Evolutionary conservation across 2,329 filamentous ascomycete species (phyloP).

Genomic region (Emericellopsis cladophorae): DNA sequence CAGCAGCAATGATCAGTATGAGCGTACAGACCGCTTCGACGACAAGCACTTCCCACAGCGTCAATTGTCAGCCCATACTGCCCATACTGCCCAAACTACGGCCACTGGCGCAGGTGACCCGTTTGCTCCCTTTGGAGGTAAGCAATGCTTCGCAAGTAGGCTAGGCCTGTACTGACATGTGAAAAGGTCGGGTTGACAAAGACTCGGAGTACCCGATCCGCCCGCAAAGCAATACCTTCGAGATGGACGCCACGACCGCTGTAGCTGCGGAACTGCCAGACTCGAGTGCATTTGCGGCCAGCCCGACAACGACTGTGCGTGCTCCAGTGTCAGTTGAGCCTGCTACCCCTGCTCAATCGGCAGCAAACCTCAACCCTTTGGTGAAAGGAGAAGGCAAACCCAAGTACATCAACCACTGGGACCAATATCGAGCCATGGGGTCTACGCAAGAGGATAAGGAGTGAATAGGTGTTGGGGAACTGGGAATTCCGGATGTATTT

Average conservation of each 20-base stretch:
- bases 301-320: no score
- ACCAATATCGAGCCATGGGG: slow-evolving; percentile 14
- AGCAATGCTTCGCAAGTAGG: slow-evolving; percentile 3
- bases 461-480: no score
- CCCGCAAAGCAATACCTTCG: slow-evolving; percentile 16
- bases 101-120: slow-evolving; percentile 15
- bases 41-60: slow-evolving; percentile 14
- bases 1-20: slow-evolving; percentile 6
- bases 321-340: background rate
- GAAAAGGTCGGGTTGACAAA: slow-evolving; percentile 19
- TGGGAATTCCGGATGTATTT: no score
- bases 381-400: slow-evolving; percentile 14
- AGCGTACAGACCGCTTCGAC: slow-evolving; percentile 4
- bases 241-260: slow-evolving; percentile 21
- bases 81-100: slow-evolving; percentile 5
- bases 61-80: slow-evolving; percentile 12
- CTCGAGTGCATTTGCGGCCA: no score
- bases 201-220: slow-evolving; percentile 10
- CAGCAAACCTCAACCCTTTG: slow-evolving; percentile 19
- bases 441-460: background rate
- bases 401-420: slow-evolving; percentile 23
- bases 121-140: slow-evolving; percentile 33
- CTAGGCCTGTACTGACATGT: background rate
- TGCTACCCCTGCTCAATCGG: slow-evolving; percentile 12
- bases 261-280: slow-evolving; percentile 19